Percentiles rank a stretch among this genome's conserved stretches.
These are phyloP conservation scores for Phialophora verrucosa DNA, from an alignment of 2,329 filamentous ascomycete genomes.

Conservation along the genomic window DNA sequence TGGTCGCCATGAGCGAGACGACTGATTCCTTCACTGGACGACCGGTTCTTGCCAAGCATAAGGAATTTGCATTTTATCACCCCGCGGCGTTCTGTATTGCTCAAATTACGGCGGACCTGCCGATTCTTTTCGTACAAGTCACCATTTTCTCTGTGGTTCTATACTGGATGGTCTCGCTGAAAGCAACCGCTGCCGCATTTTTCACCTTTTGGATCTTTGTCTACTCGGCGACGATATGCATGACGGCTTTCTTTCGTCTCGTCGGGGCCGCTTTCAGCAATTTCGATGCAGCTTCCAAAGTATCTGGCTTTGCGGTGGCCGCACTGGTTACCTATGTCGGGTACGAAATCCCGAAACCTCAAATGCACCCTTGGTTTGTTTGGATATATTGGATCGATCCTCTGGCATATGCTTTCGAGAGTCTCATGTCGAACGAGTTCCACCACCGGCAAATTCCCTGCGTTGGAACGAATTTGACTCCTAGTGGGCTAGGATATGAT, in stretches of 20 bases:
- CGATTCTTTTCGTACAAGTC: conserved; percentile 75
- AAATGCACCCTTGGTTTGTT: conserved; percentile 68
- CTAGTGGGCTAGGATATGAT: conserved; percentile 44
- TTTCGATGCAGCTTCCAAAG: conserved; percentile 66
- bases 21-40: conserved; percentile 81
- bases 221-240: conserved; percentile 59
- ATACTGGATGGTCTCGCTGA: conserved; percentile 69
- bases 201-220: conserved; percentile 66
- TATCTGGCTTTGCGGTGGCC: conserved; percentile 49
- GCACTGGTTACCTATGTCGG: conserved; percentile 50
- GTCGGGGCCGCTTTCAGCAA: conserved; percentile 62
- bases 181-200: conserved; percentile 58
- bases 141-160: conserved; percentile 78
- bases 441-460: conserved; percentile 54
- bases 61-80: conserved; percentile 85
- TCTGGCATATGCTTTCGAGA: conserved; percentile 69
- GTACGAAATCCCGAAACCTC: conserved; percentile 65
- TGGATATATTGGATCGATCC: conserved; percentile 73
- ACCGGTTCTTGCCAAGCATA: conserved; percentile 89
- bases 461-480: conserved; percentile 46
- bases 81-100: conserved; percentile 85
- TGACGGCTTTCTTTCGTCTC: conserved; percentile 65
- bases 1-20: conserved; percentile 64
- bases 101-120: conserved; percentile 84
- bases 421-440: conserved; percentile 63